Conservation (phyloP, 345 rosid genomes). For the Heritiera fomes region DNA sequence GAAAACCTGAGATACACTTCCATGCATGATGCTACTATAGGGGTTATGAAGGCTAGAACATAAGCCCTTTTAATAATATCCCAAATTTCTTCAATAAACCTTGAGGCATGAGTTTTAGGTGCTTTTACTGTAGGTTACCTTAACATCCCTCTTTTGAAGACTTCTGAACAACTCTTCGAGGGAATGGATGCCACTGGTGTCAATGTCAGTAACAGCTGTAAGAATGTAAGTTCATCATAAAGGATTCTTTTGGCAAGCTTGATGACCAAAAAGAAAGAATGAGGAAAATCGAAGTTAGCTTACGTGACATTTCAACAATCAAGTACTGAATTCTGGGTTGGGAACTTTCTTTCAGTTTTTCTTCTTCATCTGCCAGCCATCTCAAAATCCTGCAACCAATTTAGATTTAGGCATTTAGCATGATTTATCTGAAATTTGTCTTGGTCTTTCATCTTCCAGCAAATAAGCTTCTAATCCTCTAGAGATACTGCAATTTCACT, state of each 20-base stretch:
- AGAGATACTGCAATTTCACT: neutral
- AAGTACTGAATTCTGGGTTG: conserved; percentile 52
- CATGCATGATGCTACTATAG: neutral
- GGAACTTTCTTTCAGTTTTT: conserved; percentile 33
- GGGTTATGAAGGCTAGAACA: neutral
- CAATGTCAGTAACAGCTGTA: conserved; percentile 88
- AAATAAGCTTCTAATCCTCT: neutral
- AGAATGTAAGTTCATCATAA: neutral
- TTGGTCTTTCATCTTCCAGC: neutral
- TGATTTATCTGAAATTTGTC: neutral
- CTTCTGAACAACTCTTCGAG: conserved; percentile 62
- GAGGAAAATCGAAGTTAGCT: conserved; percentile 5
- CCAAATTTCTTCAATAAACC: neutral
- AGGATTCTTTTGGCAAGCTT: neutral
- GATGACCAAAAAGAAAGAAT: neutral
- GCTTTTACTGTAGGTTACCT: conserved; percentile 36
- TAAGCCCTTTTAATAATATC: neutral
- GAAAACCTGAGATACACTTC: neutral
- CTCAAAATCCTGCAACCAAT: conserved; percentile 54
- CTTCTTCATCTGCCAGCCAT: conserved; percentile 73
- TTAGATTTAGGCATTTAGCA: neutral
- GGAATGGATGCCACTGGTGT: conserved; percentile 82
- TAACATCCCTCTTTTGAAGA: conserved; percentile 57
- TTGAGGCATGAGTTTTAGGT: neutral
- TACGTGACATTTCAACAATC: conserved; percentile 79